Percentiles rank a stretch among this genome's conserved stretches.
Conservation (phyloP, 352 stramenopile genomes). For the Globisporangium orthogonon region DNA sequence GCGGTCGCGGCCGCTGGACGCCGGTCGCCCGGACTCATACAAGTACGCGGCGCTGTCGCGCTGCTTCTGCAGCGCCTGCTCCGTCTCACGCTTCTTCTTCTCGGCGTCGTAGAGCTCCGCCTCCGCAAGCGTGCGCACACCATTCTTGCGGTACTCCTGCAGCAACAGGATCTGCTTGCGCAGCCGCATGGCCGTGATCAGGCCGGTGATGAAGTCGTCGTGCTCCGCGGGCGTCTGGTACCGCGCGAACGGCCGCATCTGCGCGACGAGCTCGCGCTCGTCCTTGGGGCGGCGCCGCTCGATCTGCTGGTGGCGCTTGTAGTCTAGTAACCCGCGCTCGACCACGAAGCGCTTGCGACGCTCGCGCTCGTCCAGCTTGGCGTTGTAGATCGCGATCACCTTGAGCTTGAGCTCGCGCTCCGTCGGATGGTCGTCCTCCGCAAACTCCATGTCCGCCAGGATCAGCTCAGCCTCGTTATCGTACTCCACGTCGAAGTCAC, state of each 20-base stretch:
- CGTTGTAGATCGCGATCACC: constrained; percentile 96
- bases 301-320: constrained; percentile 91
- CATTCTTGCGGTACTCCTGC: constrained; percentile 94
- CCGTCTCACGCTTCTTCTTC: constrained; percentile 90
- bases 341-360: constrained; percentile 90
- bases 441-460: constrained; percentile 94
- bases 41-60: constrained; percentile 82
- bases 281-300: constrained; percentile 90
- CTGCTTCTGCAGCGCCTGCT: constrained; percentile 87
- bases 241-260: constrained; percentile 93
- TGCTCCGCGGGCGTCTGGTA: constrained; percentile 93
- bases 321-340: constrained; percentile 89
- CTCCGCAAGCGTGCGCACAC: constrained; percentile 91
- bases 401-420: constrained; percentile 94
- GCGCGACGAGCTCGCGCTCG: constrained; percentile 92
- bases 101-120: constrained; percentile 94
- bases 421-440: constrained; percentile 85
- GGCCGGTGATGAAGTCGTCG: constrained; percentile 89
- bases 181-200: constrained; percentile 88
- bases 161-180: constrained; percentile 95
- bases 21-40: constrained; percentile 64
- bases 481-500: constrained; percentile 97
- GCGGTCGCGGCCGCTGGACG: constrained; percentile 49
- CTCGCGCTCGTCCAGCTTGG: constrained; percentile 92
- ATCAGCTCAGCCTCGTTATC: constrained; percentile 96